Conservation (phyloP, 1,139 yeast species). For the Geotrichum fermentans region DNA sequence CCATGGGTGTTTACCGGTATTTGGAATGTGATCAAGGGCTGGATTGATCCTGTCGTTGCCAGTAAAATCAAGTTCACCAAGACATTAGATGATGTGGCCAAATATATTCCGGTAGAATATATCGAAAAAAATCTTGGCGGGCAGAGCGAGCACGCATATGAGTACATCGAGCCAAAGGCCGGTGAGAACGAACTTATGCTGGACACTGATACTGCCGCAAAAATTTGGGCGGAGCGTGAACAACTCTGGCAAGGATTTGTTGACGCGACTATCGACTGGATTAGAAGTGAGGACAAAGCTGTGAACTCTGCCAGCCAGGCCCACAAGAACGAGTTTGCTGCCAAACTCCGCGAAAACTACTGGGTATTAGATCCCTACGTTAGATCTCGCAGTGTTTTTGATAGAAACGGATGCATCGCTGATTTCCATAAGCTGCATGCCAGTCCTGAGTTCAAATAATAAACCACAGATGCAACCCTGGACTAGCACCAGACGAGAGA, state of each 20-base stretch:
- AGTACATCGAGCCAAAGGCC: conserved; percentile 52
- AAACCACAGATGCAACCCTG: no score
- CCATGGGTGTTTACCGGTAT: conserved; percentile 87
- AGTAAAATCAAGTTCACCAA: conserved; percentile 73
- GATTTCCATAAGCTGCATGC: conserved; percentile 14
- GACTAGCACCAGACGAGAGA: no score
- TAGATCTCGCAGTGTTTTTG: conserved; percentile 63
- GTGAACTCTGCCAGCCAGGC: conserved; percentile 43
- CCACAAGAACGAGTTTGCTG: conserved; percentile 49
- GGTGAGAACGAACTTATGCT: conserved; percentile 44
- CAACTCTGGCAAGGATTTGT: conserved; percentile 48
- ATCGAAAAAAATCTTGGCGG: conserved; percentile 70
- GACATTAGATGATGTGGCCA: conserved; percentile 51
- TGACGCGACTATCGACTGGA: conserved; percentile 63
- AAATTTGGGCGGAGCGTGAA: conserved; percentile 45
- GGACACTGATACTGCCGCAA: conserved; percentile 44
- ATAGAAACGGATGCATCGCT: conserved; percentile 48
- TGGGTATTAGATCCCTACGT: conserved; percentile 63
- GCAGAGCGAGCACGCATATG: conserved; percentile 49
- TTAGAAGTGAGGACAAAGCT: conserved; percentile 45
- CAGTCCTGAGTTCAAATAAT: conserved; percentile 10
- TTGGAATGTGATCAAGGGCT: conserved; percentile 77
- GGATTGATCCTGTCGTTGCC: conserved; percentile 89
- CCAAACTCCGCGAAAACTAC: conserved; percentile 52
- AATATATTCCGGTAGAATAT: conserved; percentile 49